phyloP scores from a whole-genome alignment of 2,329 filamentous ascomycete species.

The Pyrenochaeta sp. region DNA sequence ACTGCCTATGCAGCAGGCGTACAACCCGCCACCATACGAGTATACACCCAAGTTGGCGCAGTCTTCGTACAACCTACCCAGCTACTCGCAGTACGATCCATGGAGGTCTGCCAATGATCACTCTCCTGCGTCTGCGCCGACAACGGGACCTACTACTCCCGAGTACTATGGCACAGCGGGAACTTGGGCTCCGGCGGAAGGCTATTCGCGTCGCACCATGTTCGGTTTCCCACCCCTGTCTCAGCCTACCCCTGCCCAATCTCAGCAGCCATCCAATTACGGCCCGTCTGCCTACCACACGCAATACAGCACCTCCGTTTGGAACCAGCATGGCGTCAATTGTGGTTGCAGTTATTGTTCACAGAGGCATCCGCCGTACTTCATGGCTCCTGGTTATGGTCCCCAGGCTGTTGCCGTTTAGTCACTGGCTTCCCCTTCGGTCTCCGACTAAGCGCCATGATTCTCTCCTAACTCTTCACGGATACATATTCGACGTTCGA shows the following conservation, averaged over 20 bases:
- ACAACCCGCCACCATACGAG: conserved; percentile 47
- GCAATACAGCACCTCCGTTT: conserved; percentile 48
- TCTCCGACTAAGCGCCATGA: conserved; percentile 1
- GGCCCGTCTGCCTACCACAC: conserved; percentile 43
- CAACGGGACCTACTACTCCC: conserved; percentile 63
- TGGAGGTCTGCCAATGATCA: conserved; percentile 54
- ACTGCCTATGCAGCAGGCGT: conserved; percentile 51
- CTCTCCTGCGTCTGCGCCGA: conserved; percentile 63
- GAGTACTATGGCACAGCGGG: conserved; percentile 60
- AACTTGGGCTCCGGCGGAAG: conserved; percentile 58
- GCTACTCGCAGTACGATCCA: conserved; percentile 52
- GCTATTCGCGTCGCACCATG: conserved; percentile 53
- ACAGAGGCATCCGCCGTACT: conserved; percentile 49
- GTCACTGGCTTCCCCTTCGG: conserved; percentile 1
- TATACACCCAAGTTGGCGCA: conserved; percentile 48
- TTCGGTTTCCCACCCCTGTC: conserved; percentile 51
- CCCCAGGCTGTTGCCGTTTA: conserved; percentile 50
- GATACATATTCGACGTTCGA: conserved; percentile 37
- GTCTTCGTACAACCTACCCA: conserved; percentile 46
- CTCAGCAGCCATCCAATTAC: conserved; percentile 45
- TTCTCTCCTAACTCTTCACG: conserved; percentile 17
- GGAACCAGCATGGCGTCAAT: conserved; percentile 49
- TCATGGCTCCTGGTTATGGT: conserved; percentile 50
- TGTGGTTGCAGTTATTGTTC: conserved; percentile 51
- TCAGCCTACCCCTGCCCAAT: conserved; percentile 47